Percentiles rank a stretch among this genome's conserved stretches.
These are phyloP conservation scores for Rhynchospora breviuscula DNA, from an alignment of 176 grass and related monocot genomes.

Conservation along the genomic window DNA sequence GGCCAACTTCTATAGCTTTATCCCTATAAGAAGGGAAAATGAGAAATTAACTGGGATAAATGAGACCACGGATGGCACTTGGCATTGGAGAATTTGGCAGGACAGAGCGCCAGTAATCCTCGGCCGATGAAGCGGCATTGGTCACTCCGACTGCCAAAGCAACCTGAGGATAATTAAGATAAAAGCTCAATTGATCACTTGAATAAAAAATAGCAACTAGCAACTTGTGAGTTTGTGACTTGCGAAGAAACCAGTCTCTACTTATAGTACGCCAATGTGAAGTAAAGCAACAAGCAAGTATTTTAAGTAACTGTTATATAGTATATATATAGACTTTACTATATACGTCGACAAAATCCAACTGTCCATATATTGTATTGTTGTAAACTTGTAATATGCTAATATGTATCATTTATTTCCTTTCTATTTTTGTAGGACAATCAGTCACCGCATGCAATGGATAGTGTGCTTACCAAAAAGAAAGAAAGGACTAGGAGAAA, in stretches of 20 bases:
- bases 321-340: neutral
- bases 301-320: neutral
- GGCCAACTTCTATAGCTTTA: neutral
- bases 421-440: neutral
- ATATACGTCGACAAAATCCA: neutral
- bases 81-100: conserved; percentile 26
- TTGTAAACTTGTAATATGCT: neutral
- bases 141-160: neutral
- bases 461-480: neutral
- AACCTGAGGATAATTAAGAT: neutral
- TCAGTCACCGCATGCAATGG: neutral
- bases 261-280: neutral
- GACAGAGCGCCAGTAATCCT: conserved; percentile 7
- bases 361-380: neutral
- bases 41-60: conserved; percentile 13
- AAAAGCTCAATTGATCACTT: neutral
- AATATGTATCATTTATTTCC: neutral
- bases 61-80: conserved; percentile 17
- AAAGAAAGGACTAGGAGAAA: neutral
- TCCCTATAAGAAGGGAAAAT: neutral
- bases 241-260: neutral
- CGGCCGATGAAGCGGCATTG: neutral
- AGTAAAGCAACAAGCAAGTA: neutral
- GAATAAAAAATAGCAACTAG: neutral
- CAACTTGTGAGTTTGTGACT: too few relatives aligned